phyloP scores from a whole-genome alignment of 164 flowering plant genomes.

The Kalanchoe fedtschenkoi region DNA sequence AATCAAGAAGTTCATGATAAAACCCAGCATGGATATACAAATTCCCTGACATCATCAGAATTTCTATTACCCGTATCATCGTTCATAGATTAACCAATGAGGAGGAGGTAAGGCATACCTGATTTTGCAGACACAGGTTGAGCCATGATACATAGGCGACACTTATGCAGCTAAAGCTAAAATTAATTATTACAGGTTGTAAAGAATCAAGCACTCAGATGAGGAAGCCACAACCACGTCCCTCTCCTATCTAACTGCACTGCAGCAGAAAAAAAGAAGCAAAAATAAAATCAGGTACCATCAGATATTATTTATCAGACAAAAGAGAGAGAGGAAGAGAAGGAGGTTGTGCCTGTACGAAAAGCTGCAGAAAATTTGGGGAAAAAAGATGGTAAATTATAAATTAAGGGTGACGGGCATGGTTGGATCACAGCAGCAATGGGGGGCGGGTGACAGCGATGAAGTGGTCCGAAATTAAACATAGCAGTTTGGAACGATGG shows the following conservation, averaged over 20 bases:
- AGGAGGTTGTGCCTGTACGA: not conserved
- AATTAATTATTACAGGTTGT: not conserved
- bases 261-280: not conserved
- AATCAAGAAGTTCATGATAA: not conserved
- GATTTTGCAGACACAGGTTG: slow-evolving; percentile 1
- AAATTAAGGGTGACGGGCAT: not conserved
- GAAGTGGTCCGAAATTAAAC: not conserved
- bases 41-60: not conserved
- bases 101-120: not conserved
- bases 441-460: not conserved
- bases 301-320: not conserved
- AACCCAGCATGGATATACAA: not conserved
- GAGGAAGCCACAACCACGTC: not conserved
- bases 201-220: slow-evolving; percentile 4
- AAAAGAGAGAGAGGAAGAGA: not conserved
- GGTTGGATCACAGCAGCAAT: too few species aligned
- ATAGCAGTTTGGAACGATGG: not conserved
- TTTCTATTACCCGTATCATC: too few species aligned
- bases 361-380: not conserved
- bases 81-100: too few species aligned
- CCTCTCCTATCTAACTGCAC: not conserved
- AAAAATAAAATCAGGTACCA: not conserved
- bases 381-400: not conserved
- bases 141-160: not conserved
- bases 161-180: not conserved